Percentiles rank a stretch among this genome's conserved stretches.
Conservation (phyloP, 129 eudicot genomes). For the Flaveria bidentis region DNA sequence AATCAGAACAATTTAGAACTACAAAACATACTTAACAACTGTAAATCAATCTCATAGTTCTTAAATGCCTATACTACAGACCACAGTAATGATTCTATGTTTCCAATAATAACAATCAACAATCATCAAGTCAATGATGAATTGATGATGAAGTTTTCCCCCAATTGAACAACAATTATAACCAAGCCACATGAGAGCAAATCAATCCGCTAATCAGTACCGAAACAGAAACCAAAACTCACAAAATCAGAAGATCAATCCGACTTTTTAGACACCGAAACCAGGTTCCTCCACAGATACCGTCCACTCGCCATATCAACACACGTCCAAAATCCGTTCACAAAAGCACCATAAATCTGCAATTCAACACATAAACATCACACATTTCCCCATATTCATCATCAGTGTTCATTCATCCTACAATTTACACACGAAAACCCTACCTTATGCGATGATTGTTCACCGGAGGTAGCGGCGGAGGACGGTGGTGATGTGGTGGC, state of each 20-base stretch:
- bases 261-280: constrained; percentile 39
- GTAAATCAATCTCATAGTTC: neutral
- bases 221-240: constrained; percentile 5
- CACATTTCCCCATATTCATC: constrained; percentile 5
- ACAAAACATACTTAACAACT: constrained; percentile 9
- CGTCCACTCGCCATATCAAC: constrained; percentile 92
- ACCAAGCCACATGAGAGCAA: neutral
- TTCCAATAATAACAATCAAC: neutral
- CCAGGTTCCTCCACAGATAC: constrained; percentile 68
- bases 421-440: constrained; percentile 15
- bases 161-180: neutral
- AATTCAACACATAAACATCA: constrained; percentile 14
- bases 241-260: constrained; percentile 23
- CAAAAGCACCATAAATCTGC: constrained; percentile 43
- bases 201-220: neutral
- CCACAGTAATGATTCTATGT: neutral
- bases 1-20: neutral
- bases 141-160: neutral
- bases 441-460: constrained; percentile 35
- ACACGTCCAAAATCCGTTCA: constrained; percentile 61
- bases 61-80: neutral
- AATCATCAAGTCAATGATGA: neutral
- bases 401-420: neutral
- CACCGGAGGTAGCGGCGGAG: constrained; percentile 18
- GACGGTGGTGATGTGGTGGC: constrained; percentile 24